Evolutionary conservation across 805 yeast species (phyloP).

Genomic region (Kodamaea leandrae): DNA sequence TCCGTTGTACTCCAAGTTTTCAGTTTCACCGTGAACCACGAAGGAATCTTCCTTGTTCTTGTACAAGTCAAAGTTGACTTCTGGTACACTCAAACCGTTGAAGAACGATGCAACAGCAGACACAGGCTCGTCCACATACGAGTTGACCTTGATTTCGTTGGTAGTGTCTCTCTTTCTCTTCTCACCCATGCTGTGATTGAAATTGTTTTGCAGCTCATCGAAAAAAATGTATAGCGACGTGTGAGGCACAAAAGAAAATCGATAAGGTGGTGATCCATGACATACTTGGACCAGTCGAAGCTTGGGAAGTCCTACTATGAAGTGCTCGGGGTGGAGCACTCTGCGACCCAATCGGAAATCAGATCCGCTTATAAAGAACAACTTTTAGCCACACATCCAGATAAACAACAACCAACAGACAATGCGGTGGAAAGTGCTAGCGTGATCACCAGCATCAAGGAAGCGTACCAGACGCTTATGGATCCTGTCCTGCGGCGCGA

Average conservation of each 20-base stretch:
- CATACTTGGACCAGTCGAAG: slow-evolving; percentile 5
- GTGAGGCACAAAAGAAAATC: background rate
- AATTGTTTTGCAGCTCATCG: slow-evolving; percentile 5
- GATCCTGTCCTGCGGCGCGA: slow-evolving; percentile 37
- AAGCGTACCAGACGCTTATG: slow-evolving; percentile 60
- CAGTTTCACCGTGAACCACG: slow-evolving; percentile 75
- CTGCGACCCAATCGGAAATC: slow-evolving; percentile 41
- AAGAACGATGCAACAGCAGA: slow-evolving; percentile 70
- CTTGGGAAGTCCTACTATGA: slow-evolving; percentile 46
- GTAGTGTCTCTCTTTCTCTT: slow-evolving; percentile 35
- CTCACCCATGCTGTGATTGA: slow-evolving; percentile 10
- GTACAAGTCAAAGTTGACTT: slow-evolving; percentile 62
- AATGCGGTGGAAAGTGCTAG: slow-evolving; percentile 17
- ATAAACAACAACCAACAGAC: slow-evolving; percentile 42
- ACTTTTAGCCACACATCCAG: slow-evolving; percentile 74
- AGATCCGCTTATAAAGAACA: slow-evolving; percentile 62
- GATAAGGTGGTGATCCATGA: background rate
- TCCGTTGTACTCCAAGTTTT: slow-evolving; percentile 72
- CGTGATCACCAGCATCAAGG: slow-evolving; percentile 43
- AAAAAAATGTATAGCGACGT: slow-evolving; percentile 4
- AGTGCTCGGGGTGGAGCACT: slow-evolving; percentile 49
- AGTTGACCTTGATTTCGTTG: slow-evolving; percentile 39
- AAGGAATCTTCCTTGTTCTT: slow-evolving; percentile 43
- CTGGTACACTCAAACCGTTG: slow-evolving; percentile 69
- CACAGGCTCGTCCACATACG: slow-evolving; percentile 43